phyloP scores from a whole-genome alignment of 306 rosid genomes.

The Myrica gale region DNA sequence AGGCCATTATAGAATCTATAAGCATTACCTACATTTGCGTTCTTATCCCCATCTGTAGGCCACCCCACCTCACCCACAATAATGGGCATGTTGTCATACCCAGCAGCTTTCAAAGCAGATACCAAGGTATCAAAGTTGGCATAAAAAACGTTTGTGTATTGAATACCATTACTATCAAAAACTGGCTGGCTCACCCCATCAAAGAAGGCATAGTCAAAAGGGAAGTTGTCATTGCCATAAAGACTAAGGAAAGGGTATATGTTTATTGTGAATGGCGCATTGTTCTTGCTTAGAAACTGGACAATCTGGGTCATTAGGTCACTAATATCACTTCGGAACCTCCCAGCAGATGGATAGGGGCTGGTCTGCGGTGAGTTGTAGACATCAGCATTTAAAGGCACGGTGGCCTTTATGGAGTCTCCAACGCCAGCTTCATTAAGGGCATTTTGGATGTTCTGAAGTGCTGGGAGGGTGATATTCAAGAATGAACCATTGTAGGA shows the following conservation, averaged over 20 bases:
- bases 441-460: constrained; percentile 91
- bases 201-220: constrained; percentile 87
- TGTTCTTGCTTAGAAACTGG: constrained; percentile 62
- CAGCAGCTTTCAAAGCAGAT: constrained; percentile 67
- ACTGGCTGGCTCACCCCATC: constrained; percentile 70
- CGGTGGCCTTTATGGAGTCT: constrained; percentile 72
- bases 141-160: constrained; percentile 81
- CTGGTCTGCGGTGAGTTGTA: constrained; percentile 62
- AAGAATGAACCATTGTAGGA: constrained; percentile 85
- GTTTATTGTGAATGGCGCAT: constrained; percentile 86
- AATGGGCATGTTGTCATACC: constrained; percentile 60
- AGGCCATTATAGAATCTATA: constrained; percentile 80
- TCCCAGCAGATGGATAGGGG: constrained; percentile 80
- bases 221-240: constrained; percentile 75
- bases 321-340: constrained; percentile 65
- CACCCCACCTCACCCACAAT: constrained; percentile 98
- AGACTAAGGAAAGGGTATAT: constrained; percentile 96
- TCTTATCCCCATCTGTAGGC: constrained; percentile 98
- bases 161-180: constrained; percentile 54
- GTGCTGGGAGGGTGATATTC: constrained; percentile 83
- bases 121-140: constrained; percentile 94
- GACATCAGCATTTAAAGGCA: constrained; percentile 93
- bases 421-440: constrained; percentile 84
- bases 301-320: constrained; percentile 80
- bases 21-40: constrained; percentile 70